Evolutionary conservation across 768 basidiomycete species (phyloP).

Genomic region (Agaricus blazei): DNA sequence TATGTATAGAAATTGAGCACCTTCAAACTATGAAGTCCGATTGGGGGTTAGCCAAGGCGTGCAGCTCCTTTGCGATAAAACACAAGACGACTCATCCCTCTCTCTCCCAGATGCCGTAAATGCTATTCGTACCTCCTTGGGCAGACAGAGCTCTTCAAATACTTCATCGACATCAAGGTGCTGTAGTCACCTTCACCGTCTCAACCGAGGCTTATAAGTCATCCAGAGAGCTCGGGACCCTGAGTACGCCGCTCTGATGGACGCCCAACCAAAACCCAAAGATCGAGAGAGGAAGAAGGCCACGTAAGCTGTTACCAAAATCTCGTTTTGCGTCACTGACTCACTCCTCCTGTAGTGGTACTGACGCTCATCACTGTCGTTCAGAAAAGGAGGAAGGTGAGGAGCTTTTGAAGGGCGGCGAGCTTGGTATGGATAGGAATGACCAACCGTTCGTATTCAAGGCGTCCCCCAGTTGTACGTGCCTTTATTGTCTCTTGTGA

Average conservation of each 20-base stretch:
- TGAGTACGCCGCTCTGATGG: constrained; percentile 85
- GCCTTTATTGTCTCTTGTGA: constrained; percentile 8
- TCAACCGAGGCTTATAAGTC: neutral
- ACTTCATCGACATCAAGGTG: constrained; percentile 96
- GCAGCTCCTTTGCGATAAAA: constrained; percentile 2
- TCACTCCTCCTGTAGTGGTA: constrained; percentile 44
- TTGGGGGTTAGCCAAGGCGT: constrained; percentile 65
- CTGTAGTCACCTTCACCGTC: constrained; percentile 10
- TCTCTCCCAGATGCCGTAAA: constrained; percentile 78
- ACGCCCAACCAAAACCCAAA: constrained; percentile 80
- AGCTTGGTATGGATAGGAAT: constrained; percentile 71
- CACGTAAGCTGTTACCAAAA: constrained; percentile 10
- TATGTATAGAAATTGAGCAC: constrained; percentile 71
- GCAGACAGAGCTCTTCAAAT: constrained; percentile 96
- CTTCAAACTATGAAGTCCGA: constrained; percentile 73
- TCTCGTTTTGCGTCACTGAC: neutral
- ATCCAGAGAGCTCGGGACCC: constrained; percentile 81
- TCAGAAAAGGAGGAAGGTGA: constrained; percentile 99
- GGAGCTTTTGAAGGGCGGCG: constrained; percentile 85
- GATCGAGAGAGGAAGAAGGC: constrained; percentile 82
- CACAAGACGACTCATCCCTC: constrained; percentile 9
- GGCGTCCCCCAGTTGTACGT: constrained; percentile 82
- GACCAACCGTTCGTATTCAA: constrained; percentile 95
- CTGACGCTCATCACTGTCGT: constrained; percentile 80
- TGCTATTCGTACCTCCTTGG: constrained; percentile 97